These are phyloP conservation scores for Dalechampia spathulata DNA, from an alignment of 441 rosid genomes.

Conservation along the genomic window DNA sequence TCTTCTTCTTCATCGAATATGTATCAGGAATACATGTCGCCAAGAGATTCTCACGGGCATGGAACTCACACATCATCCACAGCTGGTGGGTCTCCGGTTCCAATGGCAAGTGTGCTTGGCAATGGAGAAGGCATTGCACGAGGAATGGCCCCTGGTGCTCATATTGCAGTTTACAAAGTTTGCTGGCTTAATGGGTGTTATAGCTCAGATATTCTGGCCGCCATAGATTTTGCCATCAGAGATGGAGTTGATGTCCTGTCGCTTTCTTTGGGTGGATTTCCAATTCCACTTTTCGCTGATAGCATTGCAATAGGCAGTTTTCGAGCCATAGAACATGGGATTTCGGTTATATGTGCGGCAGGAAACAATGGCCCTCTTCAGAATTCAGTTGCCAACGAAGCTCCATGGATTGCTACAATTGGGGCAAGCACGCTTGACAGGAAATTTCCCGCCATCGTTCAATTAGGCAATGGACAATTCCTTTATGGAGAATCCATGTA, in stretches of 20 bases:
- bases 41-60: constrained; percentile 85
- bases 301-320: constrained; percentile 70
- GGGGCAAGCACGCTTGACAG: constrained; percentile 66
- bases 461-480: constrained; percentile 45
- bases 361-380: constrained; percentile 66
- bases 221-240: constrained; percentile 53
- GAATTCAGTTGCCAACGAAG: constrained; percentile 66
- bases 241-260: constrained; percentile 75
- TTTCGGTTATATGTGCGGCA: constrained; percentile 58
- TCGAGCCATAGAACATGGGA: constrained; percentile 51
- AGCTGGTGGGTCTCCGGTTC: constrained; percentile 57
- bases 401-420: constrained; percentile 66
- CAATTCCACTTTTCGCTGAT: constrained; percentile 59
- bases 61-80: constrained; percentile 90
- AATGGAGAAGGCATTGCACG: constrained; percentile 63
- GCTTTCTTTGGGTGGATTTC: constrained; percentile 63
- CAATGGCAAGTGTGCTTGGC: constrained; percentile 60
- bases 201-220: constrained; percentile 73
- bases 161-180: constrained; percentile 63
- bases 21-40: constrained; percentile 59
- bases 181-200: constrained; percentile 78
- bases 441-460: constrained; percentile 56
- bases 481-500: constrained; percentile 62
- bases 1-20: constrained; percentile 25
- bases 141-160: constrained; percentile 75